A percentile compares a stretch with the other conserved stretches of the same genome.
Conservation (phyloP, 768 basidiomycete species). For the Boletellus emodensis region DNA sequence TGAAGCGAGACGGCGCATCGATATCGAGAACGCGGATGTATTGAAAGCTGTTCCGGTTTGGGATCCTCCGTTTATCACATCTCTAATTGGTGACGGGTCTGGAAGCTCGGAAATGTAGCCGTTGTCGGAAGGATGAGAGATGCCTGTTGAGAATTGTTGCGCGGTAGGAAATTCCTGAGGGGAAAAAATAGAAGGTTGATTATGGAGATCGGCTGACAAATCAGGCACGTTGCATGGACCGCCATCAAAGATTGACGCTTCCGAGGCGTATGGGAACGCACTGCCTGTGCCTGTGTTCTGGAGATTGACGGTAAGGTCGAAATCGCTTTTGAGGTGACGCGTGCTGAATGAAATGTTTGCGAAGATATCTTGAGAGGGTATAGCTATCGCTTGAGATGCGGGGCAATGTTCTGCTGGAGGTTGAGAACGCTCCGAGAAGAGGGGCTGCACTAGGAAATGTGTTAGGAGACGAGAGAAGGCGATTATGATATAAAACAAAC, state of each 20-base stretch:
- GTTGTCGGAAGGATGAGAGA: neutral
- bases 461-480: neutral
- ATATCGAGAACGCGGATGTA: slow-evolving; percentile 24
- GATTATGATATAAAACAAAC: slow-evolving; percentile 20
- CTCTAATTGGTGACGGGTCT: slow-evolving; percentile 13
- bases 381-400: neutral
- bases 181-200: slow-evolving; percentile 1
- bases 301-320: slow-evolving; percentile 4
- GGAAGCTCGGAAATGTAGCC: slow-evolving; percentile 15
- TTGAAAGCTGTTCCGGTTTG: slow-evolving; percentile 11
- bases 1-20: slow-evolving; percentile 31
- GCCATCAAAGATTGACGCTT: slow-evolving; percentile 1
- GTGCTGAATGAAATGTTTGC: slow-evolving; percentile 5
- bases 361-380: slow-evolving; percentile 10
- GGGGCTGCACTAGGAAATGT: slow-evolving; percentile 15
- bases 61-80: slow-evolving; percentile 7
- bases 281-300: neutral
- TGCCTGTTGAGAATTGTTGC: slow-evolving; percentile 4
- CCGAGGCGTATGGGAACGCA: slow-evolving; percentile 5
- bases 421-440: slow-evolving; percentile 25
- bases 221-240: neutral
- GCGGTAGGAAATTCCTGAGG: slow-evolving; percentile 9
- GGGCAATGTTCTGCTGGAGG: slow-evolving; percentile 12
- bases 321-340: slow-evolving; percentile 14
- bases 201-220: slow-evolving; percentile 6